Evolutionary conservation across 2,329 filamentous ascomycete species (phyloP), one percentile per base, ranked within the genome.

Genomic region (Trichoderma hamatum): DNA sequence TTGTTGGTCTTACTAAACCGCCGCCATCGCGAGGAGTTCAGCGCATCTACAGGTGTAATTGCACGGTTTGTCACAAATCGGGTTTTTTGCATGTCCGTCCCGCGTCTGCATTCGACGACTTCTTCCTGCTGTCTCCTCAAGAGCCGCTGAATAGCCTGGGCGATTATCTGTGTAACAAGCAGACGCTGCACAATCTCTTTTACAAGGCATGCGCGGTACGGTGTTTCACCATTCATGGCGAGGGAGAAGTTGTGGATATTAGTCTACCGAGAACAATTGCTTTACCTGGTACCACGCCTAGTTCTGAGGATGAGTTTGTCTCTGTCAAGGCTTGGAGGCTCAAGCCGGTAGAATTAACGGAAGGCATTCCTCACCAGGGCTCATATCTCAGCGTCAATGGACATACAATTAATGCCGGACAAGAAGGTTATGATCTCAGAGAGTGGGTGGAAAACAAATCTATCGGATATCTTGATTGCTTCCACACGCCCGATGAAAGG

Each of bases 41-140:
- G 60, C 49, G 64, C n/a, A 28, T 77, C 56, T 76, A 77, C 67
- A 72, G 80, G 71, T 85, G 83, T 78, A 86, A 85, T 71, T 86
- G 84, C 74, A 81, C 76, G 13, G 79, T 81, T 13, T 86, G 84
- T 74, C 81, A 84, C 60, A 85, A 85, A 72, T 78, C 81, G 70
- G 80, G 79, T 16, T 78, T 82, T 69, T 81, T 84, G 71, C 83
- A 86, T 72, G 74, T 82, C 55, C 81, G 83, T 2, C 69, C 13
- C 76, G 81, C 11, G 74, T 71, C 54, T 71, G 70, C 36, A 14
- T 72, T 74, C 21, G 78, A 80, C 19, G 83, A 86, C 74, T 86
- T 86, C 73, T 73, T 82, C 9, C 78, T 86, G 11, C 76, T 84
- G 2, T 80, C 79, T 2, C 84, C 84, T 0, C 62, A 76, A 1